Evolutionary conservation across 805 yeast species (phyloP).

Genomic region (Sugiyamaella lignohabitans): DNA sequence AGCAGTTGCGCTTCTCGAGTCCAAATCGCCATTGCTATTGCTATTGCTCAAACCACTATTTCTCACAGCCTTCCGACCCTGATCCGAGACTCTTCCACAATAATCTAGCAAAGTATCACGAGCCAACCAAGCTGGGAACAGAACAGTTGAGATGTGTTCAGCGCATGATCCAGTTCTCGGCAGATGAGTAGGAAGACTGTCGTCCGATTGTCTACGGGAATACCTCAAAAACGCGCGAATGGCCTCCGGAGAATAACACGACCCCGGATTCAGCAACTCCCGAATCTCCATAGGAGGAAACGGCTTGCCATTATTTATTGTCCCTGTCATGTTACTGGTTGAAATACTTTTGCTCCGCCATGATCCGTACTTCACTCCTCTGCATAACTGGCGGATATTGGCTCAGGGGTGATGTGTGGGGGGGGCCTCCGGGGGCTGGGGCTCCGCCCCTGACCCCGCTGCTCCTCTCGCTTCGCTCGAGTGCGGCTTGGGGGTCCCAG

Average conservation of each 20-base stretch:
- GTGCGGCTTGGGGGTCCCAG: too few relatives aligned
- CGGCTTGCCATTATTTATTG: too few relatives aligned
- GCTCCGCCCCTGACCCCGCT: background rate
- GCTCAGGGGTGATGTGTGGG: too few relatives aligned
- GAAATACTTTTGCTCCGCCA: too few relatives aligned
- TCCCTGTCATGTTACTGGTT: too few relatives aligned
- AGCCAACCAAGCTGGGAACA: conserved; percentile 22
- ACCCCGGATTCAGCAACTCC: conserved; percentile 15
- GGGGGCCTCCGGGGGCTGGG: too few relatives aligned
- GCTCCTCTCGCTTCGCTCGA: too few relatives aligned
- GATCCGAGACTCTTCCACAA: conserved; percentile 15
- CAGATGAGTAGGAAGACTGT: conserved; percentile 24
- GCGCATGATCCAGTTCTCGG: conserved; percentile 24
- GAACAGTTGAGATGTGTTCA: conserved; percentile 11
- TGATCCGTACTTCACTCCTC: too few relatives aligned
- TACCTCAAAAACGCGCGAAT: conserved; percentile 24
- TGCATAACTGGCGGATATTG: too few relatives aligned
- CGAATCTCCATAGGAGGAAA: conserved; percentile 25
- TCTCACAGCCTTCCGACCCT: too few relatives aligned
- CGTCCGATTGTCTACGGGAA: conserved; percentile 29
- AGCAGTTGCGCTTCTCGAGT: background rate
- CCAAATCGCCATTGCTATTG: background rate
- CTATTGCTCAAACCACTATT: background rate
- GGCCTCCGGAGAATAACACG: conserved; percentile 23
- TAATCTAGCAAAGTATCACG: conserved; percentile 17